A percentile compares a stretch with the other conserved stretches of the same genome.
Conservation (phyloP, 2,329 filamentous ascomycete species). For the Juglanconis oblonga region DNA sequence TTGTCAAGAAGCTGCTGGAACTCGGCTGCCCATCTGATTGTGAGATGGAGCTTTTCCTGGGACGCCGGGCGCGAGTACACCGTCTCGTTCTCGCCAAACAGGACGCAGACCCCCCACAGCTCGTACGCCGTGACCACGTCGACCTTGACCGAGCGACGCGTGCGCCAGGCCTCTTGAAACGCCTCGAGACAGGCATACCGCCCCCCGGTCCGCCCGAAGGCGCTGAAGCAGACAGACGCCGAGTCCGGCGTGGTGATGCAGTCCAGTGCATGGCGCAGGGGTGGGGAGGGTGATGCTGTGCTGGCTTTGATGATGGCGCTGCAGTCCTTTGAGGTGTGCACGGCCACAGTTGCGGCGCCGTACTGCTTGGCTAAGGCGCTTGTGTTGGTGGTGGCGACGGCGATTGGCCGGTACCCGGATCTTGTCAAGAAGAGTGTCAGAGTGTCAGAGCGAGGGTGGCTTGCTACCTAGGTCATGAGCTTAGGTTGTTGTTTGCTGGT, state of each 20-base stretch:
- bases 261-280: slow-evolving; percentile 27
- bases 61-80: background rate
- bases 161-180: slow-evolving; percentile 20
- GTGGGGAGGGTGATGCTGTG: background rate
- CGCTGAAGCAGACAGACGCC: slow-evolving; percentile 23
- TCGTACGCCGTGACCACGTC: slow-evolving; percentile 24
- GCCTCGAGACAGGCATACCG: slow-evolving; percentile 31
- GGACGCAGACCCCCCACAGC: too few relatives aligned
- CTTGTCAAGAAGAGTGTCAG: background rate
- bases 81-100: too few relatives aligned
- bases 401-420: slow-evolving; percentile 1
- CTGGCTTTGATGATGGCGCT: slow-evolving; percentile 13
- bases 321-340: slow-evolving; percentile 23
- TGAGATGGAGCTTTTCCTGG: background rate
- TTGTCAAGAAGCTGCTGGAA: slow-evolving; percentile 14
- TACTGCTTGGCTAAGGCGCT: slow-evolving; percentile 19
- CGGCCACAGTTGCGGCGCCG: slow-evolving; percentile 21
- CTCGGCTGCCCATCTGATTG: slow-evolving; percentile 12
- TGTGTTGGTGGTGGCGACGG: slow-evolving; percentile 11
- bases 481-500: too few relatives aligned
- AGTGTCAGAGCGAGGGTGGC: background rate
- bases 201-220: slow-evolving; percentile 27
- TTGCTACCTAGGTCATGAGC: too few relatives aligned
- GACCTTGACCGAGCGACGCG: slow-evolving; percentile 23
- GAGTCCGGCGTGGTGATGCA: slow-evolving; percentile 30